Base-by-base conservation (phyloP, 495 filamentous ascomycete species). In the Penicillium antarcticum region DNA sequence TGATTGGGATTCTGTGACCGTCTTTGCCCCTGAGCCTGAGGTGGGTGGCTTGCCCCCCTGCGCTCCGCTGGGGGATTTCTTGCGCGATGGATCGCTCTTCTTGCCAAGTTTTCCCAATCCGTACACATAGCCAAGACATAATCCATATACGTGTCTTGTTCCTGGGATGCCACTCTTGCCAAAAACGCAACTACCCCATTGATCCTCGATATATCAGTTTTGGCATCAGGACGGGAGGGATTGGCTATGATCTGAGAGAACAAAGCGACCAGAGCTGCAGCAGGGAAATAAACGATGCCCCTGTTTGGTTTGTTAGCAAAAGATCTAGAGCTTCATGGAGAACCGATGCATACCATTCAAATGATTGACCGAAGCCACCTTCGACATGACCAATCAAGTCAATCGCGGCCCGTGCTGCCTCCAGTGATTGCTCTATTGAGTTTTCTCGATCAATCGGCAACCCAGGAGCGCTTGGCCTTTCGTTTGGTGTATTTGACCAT, bases 61-160 rank as follows among this genome's bases (percentile, higher is more conserved):
- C 29, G n/a, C 18, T 45, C 13, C 9, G 42, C 5, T 9, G 16
- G 10, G 6, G 42, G 29, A 21, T 33, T 34, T n/a, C 16, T 21
- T 4, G 42, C 31, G 5, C 29, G 42, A 21, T 31, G 47, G 2
- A 52, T 13, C 14, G 48, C 48, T 36, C 43, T 35, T 34, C 34
- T 43, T 10, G 55, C 55, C 13, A 51, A 49, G 24, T 2, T 26
- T 38, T 55, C 42, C 3, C 55, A 17, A 2, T 59, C 56, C 5
- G 49, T 54, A 39, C 56, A 62, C 7, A 54, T n/a, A 2, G 42
- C 35, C 11, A 62, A 37, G 16, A 62, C 49, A 42, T 51, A 59
- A 35, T 62, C 60, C 10, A 52, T 29, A 51, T 53, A 62, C 34
- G 60, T 62, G 19, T 50, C 56, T 36, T 53, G 56, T 23, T 62